These are phyloP conservation scores for Phlebiopsis gigantea DNA, from an alignment of 768 basidiomycete species.

Conservation along the genomic window DNA sequence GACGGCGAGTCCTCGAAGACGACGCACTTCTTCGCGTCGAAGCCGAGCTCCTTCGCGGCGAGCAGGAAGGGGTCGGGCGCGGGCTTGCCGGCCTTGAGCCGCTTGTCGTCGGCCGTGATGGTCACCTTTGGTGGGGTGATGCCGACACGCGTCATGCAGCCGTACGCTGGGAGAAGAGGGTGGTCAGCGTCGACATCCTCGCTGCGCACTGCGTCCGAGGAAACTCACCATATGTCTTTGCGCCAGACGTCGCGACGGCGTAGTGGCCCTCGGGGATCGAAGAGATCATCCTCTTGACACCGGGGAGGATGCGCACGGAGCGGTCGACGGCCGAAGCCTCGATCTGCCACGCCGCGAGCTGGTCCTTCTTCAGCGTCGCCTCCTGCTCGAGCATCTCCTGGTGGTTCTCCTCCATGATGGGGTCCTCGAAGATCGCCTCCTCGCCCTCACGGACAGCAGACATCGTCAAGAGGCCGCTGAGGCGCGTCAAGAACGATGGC, in stretches of 20 bases:
- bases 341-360: slow-evolving; percentile 45
- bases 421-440: slow-evolving; percentile 28
- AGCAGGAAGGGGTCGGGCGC: slow-evolving; percentile 62
- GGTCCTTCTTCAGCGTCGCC: slow-evolving; percentile 25
- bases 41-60: slow-evolving; percentile 54
- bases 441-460: slow-evolving; percentile 27
- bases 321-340: slow-evolving; percentile 55
- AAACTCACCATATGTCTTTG: slow-evolving; percentile 58
- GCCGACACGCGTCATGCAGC: slow-evolving; percentile 67
- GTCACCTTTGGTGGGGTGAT: slow-evolving; percentile 64
- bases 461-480: slow-evolving; percentile 36
- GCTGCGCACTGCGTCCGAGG: background rate
- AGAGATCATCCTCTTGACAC: slow-evolving; percentile 59
- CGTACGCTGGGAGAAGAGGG: slow-evolving; percentile 37
- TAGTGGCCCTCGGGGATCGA: slow-evolving; percentile 62
- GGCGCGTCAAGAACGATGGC: slow-evolving; percentile 40
- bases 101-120: slow-evolving; percentile 73
- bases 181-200: slow-evolving; percentile 10
- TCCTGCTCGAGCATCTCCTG: slow-evolving; percentile 29
- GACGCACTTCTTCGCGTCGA: slow-evolving; percentile 53
- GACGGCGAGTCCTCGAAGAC: slow-evolving; percentile 74
- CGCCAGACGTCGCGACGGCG: slow-evolving; percentile 71
- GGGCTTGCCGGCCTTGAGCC: slow-evolving; percentile 61
- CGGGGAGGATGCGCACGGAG: slow-evolving; percentile 66
- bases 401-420: slow-evolving; percentile 29